A percentile compares a stretch with the other conserved stretches of the same genome.
These are phyloP conservation scores for Rhynchosporium graminicola DNA, from an alignment of 2,329 filamentous ascomycete genomes.

Conservation along the genomic window DNA sequence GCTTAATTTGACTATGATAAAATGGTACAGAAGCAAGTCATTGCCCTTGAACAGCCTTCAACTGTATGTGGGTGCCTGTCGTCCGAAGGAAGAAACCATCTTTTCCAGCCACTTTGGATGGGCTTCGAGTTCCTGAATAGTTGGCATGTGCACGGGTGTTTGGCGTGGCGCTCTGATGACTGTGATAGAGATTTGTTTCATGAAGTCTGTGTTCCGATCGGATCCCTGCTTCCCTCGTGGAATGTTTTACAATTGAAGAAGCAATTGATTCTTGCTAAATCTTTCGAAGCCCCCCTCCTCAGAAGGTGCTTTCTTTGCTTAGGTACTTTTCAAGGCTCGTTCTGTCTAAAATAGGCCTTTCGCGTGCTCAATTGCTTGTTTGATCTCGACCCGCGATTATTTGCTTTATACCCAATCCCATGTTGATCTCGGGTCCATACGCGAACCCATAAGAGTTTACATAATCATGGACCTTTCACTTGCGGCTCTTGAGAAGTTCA, in stretches of 20 bases:
- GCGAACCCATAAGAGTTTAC: not conserved
- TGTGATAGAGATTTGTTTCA: too few species aligned
- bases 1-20: not conserved
- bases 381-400: constrained; percentile 4
- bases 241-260: too few species aligned
- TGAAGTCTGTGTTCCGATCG: too few species aligned
- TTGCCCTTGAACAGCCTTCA: not conserved
- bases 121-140: not conserved
- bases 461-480: not conserved
- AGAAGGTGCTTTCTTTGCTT: not conserved
- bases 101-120: not conserved
- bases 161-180: not conserved
- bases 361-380: constrained; percentile 13
- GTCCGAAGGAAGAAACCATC: constrained; percentile 1
- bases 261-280: too few species aligned
- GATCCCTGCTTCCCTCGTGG: too few species aligned
- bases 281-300: not conserved
- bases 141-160: too few species aligned
- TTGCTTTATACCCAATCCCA: constrained; percentile 6
- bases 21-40: not conserved
- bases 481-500: not conserved
- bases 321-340: not conserved
- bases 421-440: not conserved
- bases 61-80: not conserved
- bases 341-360: not conserved